phyloP scores from a whole-genome alignment of 2,329 filamentous ascomycete species.

The Calonectria hongkongensis region DNA sequence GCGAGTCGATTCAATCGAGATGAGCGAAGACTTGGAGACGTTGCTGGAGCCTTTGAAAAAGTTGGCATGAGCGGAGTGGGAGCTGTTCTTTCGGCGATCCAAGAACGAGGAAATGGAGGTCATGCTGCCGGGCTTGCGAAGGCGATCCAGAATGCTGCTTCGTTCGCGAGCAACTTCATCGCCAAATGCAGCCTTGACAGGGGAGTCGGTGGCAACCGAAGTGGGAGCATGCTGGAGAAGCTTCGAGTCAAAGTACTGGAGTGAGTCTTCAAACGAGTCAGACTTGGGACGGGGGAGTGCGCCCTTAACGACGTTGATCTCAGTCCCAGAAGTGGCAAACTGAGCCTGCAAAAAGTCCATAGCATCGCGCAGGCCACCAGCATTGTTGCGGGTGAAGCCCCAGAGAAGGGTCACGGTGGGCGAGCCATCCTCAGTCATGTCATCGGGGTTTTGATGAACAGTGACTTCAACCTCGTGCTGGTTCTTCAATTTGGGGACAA shows the following conservation, averaged over 20 bases:
- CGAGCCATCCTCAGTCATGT: constrained; percentile 73
- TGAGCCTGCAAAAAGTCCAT: constrained; percentile 94
- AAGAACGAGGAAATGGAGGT: constrained; percentile 97
- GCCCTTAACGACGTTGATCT: constrained; percentile 90
- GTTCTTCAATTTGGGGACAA: constrained; percentile 88
- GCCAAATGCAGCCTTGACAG: constrained; percentile 88
- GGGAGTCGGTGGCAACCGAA: constrained; percentile 88
- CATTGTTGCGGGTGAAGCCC: constrained; percentile 97
- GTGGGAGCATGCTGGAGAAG: constrained; percentile 93
- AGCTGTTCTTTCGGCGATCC: constrained; percentile 95
- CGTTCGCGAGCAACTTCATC: constrained; percentile 88
- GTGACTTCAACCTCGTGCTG: constrained; percentile 95
- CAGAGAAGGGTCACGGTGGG: constrained; percentile 80
- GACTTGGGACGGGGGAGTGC: constrained; percentile 99
- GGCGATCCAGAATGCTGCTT: constrained; percentile 90
- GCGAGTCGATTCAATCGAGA: constrained; percentile 95
- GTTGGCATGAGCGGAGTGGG: constrained; percentile 85
- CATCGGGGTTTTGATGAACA: constrained; percentile 78
- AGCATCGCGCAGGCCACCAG: constrained; percentile 94
- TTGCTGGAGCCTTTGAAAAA: constrained; percentile 96
- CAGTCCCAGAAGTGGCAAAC: constrained; percentile 91
- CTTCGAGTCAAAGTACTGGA: constrained; percentile 98
- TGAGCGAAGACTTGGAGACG: constrained; percentile 94
- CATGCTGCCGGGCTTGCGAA: constrained; percentile 96
- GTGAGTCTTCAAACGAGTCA: constrained; percentile 97